A percentile compares a stretch with the other conserved stretches of the same genome.
These are phyloP conservation scores for Monosporozyma yasuniensis DNA, from an alignment of 805 yeast species.

Conservation along the genomic window DNA sequence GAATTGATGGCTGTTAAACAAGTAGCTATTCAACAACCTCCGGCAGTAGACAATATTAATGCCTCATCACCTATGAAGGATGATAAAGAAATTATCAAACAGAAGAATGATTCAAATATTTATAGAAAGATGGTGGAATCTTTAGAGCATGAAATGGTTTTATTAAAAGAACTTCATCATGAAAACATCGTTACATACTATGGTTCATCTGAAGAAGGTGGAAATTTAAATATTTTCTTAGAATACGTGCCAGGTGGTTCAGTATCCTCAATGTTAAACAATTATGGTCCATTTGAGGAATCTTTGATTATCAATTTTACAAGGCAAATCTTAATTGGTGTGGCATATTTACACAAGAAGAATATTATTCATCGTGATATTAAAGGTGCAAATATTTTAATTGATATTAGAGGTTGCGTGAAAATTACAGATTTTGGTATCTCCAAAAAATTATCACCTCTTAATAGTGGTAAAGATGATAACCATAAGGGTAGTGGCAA, in stretches of 20 bases:
- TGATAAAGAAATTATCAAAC: conserved; percentile 11
- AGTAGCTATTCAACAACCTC: conserved; percentile 46
- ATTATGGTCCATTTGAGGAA: conserved; percentile 76
- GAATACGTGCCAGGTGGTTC: conserved; percentile 72
- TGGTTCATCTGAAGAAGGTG: conserved; percentile 74
- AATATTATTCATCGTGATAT: conserved; percentile 80
- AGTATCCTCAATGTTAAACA: conserved; percentile 57
- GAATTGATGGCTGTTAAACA: conserved; percentile 97
- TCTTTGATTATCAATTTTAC: conserved; percentile 63
- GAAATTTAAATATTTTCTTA: conserved; percentile 66
- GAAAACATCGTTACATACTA: conserved; percentile 87
- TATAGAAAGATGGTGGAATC: conserved; percentile 64
- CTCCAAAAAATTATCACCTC: conserved; percentile 57
- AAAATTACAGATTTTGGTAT: conserved; percentile 85
- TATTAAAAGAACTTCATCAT: conserved; percentile 74
- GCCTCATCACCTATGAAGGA: not conserved
- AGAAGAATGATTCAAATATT: conserved; percentile 21
- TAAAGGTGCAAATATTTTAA: conserved; percentile 79
- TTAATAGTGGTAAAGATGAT: conserved; percentile 18
- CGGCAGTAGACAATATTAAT: conserved; percentile 9
- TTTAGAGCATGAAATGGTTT: conserved; percentile 67
- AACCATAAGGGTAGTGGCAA: conserved; percentile 32
- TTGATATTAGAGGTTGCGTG: conserved; percentile 71
- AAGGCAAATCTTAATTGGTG: conserved; percentile 66
- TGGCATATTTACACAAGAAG: conserved; percentile 62